Evolutionary conservation across 1,284 basidiomycete genomes (phyloP), one percentile per base, ranked within the genome.

Genomic region (Ustilago loliicola): DNA sequence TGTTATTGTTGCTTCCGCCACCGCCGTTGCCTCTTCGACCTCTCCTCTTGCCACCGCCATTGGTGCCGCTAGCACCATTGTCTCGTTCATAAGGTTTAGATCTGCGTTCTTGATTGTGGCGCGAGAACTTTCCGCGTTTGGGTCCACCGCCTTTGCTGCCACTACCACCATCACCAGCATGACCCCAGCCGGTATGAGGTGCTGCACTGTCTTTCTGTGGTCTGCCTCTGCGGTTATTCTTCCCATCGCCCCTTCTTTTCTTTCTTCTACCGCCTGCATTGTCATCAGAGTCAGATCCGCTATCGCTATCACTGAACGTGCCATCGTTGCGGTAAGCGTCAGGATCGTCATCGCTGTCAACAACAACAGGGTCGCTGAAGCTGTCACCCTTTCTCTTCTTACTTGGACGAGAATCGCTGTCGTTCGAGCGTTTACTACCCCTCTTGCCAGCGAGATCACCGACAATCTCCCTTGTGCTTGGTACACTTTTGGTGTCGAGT

Each of bases 221-320:
- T 23, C 40, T 23, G 1, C 29, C 27, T 29, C 34, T 50, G 55
- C 55, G 38, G 4, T 52, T 48, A 25, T 65, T 68, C 66, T 73
- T 73, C 2, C 61, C 71, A 27, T 71, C 68, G 9, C 62, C 62
- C 21, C 42, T 42, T 17, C 68, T 6, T 42, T 71, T 71, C 29
- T 30, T 53, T 25, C 40, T 50, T 6, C 53, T 15, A 2, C 56
- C 15, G 2, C 55, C 45, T 6, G 23, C 23, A 27, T 54, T 38
- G 1, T 27, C 30, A 19, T 55, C 59, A 2, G 42, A 25, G 13
- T 64, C 52, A 2, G 42, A 42, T 9, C 47, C 61, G 8, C 65
- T 64, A 17, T 64, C 61, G 29, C 42, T 57, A 19, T 63, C 61
- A 5, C 61, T 42, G 23, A 45, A 61, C 11, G 38, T 53, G 60